Evolutionary conservation across 768 basidiomycete species (phyloP).

Genomic region (Xerocomellus amylosporus): DNA sequence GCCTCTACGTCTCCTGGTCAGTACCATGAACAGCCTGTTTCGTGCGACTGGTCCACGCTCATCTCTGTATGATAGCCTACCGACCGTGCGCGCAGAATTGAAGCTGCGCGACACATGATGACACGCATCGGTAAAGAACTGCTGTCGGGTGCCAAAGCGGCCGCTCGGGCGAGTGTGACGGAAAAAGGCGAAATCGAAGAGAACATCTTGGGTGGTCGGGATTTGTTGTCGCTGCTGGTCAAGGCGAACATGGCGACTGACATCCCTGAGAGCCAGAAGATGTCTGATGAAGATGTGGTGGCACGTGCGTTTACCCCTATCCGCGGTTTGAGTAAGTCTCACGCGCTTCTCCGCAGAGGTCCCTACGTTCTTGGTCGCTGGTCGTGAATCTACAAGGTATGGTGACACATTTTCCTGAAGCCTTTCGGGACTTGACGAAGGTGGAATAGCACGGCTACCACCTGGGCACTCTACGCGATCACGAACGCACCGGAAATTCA

Average conservation of each 20-base stretch:
- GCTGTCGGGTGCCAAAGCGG: slow-evolving; percentile 25
- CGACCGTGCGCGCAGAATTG: slow-evolving; percentile 10
- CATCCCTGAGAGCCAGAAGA: slow-evolving; percentile 47
- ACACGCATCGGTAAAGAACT: slow-evolving; percentile 48
- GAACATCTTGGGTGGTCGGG: slow-evolving; percentile 37
- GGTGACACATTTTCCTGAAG: no score
- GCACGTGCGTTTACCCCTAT: slow-evolving; percentile 36
- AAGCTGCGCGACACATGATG: slow-evolving; percentile 41
- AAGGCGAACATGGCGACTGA: slow-evolving; percentile 39
- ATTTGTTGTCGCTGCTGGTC: slow-evolving; percentile 44
- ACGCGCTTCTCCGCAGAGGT: slow-evolving; percentile 41
- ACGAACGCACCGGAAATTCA: slow-evolving; percentile 48
- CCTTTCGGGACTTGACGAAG: not conserved
- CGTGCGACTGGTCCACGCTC: no score
- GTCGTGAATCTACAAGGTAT: slow-evolving; percentile 57
- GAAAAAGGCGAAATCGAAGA: slow-evolving; percentile 32
- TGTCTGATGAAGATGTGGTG: slow-evolving; percentile 61
- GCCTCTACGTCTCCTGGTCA: slow-evolving; percentile 38
- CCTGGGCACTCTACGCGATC: slow-evolving; percentile 61
- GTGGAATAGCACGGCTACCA: slow-evolving; percentile 35
- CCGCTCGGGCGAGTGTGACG: slow-evolving; percentile 9
- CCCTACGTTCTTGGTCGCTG: slow-evolving; percentile 57
- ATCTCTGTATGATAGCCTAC: slow-evolving; percentile 20
- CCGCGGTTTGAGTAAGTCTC: not conserved
- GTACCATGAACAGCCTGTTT: slow-evolving; percentile 4